Percentiles rank a stretch among this genome's conserved stretches.
These are phyloP conservation scores for Colletotrichum paranaense DNA, from an alignment of 2,329 filamentous ascomycete genomes.

Conservation along the genomic window DNA sequence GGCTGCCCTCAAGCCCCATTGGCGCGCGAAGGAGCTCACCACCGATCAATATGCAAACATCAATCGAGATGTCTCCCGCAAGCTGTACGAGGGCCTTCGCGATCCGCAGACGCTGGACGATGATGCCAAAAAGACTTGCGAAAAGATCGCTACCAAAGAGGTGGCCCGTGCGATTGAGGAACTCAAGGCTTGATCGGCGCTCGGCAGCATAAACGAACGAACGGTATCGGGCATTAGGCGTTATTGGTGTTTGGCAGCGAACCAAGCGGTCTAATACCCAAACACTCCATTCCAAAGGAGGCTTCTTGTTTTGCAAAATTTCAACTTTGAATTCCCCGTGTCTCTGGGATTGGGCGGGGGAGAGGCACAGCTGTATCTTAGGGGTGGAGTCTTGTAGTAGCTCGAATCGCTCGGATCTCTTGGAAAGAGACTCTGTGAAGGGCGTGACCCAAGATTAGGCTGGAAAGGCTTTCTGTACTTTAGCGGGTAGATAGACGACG, in stretches of 20 bases:
- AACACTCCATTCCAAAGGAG: conserved; percentile 31
- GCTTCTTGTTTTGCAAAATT: conserved; percentile 27
- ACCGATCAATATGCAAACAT: conserved; percentile 93
- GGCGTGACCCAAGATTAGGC: background rate
- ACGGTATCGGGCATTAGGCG: conserved; percentile 26
- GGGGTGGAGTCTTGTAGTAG: background rate
- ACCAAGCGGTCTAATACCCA: conserved; percentile 36
- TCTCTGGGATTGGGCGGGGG: conserved; percentile 3
- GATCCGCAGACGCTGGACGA: conserved; percentile 70
- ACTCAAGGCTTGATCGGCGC: conserved; percentile 44
- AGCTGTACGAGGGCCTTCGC: conserved; percentile 80
- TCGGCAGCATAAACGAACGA: conserved; percentile 16
- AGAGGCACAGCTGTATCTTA: conserved; percentile 18
- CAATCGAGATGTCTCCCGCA: conserved; percentile 89
- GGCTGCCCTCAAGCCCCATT: conserved; percentile 83
- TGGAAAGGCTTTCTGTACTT: conserved; percentile 13
- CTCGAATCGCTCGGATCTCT: conserved; percentile 4
- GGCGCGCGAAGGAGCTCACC: conserved; percentile 78
- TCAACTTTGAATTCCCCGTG: background rate
- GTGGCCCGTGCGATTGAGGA: conserved; percentile 79
- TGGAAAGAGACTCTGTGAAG: background rate
- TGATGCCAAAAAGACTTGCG: conserved; percentile 75
- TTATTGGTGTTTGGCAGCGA: conserved; percentile 35
- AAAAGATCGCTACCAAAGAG: conserved; percentile 81
- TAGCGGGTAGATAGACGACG: conserved; percentile 25